A percentile compares a stretch with the other conserved stretches of the same genome.
Evolutionary conservation across 805 yeast genomes (phyloP).

Genomic region (Zygosaccharomyces gambellarensis): DNA sequence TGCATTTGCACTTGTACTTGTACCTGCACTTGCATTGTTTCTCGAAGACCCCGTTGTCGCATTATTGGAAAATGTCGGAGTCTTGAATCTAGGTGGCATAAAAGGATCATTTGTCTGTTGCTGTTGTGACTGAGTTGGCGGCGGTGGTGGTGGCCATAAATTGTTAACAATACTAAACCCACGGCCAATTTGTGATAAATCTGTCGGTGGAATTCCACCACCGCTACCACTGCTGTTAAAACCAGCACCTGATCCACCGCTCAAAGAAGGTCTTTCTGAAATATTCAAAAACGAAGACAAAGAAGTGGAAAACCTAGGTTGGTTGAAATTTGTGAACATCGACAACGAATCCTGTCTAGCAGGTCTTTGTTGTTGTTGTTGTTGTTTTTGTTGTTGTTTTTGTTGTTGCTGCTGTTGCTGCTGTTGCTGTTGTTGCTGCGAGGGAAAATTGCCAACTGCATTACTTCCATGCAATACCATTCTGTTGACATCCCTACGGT

Average conservation of each 20-base stretch:
- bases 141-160: slow-evolving; percentile 19
- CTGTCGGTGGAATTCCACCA: slow-evolving; percentile 10
- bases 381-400: neutral
- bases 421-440: neutral
- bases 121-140: slow-evolving; percentile 9
- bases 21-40: slow-evolving; percentile 6
- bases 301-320: slow-evolving; percentile 26
- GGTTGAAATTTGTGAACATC: slow-evolving; percentile 21
- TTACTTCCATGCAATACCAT: neutral
- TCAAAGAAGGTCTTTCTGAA: slow-evolving; percentile 16
- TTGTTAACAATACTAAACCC: slow-evolving; percentile 33
- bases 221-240: slow-evolving; percentile 3
- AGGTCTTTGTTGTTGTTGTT: slow-evolving; percentile 6
- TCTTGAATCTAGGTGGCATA: slow-evolving; percentile 35
- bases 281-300: slow-evolving; percentile 26
- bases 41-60: neutral
- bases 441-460: neutral
- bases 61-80: slow-evolving; percentile 15
- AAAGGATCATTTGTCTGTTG: slow-evolving; percentile 41
- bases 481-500: neutral
- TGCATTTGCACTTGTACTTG: no score
- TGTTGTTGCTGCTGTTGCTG: neutral
- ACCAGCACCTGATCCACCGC: slow-evolving; percentile 7
- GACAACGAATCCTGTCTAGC: slow-evolving; percentile 24
- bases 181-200: slow-evolving; percentile 25